Evolutionary conservation across 2,329 filamentous ascomycete species (phyloP).

Genomic region (Elsinoe batatas): DNA sequence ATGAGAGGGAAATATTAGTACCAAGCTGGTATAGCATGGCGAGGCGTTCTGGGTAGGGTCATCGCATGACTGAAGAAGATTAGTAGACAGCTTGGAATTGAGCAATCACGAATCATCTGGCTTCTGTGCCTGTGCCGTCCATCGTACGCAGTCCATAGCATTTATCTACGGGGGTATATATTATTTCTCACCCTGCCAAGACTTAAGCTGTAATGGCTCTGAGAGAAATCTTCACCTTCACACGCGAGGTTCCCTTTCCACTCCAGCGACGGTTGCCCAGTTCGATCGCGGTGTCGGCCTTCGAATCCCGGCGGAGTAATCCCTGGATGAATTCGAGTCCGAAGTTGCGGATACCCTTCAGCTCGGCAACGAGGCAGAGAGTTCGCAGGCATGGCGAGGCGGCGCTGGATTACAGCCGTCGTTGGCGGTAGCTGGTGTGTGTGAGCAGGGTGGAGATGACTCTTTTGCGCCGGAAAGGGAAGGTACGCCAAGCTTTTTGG

Average conservation of each 20-base stretch:
- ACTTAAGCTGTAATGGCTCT: constrained; percentile 11
- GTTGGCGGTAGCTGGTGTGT: constrained; percentile 1
- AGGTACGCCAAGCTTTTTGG: too few relatives aligned
- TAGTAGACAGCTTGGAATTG: background rate
- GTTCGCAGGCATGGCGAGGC: constrained; percentile 7
- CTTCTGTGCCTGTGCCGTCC: background rate
- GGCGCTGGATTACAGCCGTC: constrained; percentile 13
- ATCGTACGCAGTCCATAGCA: too few relatives aligned
- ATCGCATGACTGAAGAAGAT: background rate
- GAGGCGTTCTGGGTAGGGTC: constrained; percentile 7
- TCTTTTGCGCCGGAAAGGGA: background rate
- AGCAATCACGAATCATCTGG: background rate
- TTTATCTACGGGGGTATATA: background rate
- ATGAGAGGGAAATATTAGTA: background rate
- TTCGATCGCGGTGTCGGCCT: constrained; percentile 12
- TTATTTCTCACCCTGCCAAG: background rate
- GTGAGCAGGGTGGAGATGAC: constrained; percentile 5
- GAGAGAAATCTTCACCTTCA: background rate
- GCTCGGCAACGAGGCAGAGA: constrained; percentile 12
- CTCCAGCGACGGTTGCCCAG: constrained; percentile 11
- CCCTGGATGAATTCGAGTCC: constrained; percentile 10
- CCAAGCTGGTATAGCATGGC: constrained; percentile 1
- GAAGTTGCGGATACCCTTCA: constrained; percentile 12
- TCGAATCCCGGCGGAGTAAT: constrained; percentile 14
- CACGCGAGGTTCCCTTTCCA: constrained; percentile 6